Conservation (phyloP, 1,139 yeast species). For the Sugiyamaella pinicola region DNA sequence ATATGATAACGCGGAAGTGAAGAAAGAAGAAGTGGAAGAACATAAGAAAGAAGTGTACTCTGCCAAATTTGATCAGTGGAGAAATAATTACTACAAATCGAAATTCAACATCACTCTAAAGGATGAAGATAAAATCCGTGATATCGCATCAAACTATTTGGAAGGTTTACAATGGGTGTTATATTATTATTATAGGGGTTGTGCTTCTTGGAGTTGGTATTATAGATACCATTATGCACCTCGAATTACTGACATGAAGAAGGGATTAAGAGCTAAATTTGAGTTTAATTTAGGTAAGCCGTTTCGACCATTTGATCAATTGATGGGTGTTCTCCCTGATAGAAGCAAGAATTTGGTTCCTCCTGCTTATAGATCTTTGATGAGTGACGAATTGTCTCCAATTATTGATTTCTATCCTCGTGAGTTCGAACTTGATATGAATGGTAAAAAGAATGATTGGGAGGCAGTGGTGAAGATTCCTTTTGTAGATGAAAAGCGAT, state of each 20-base stretch:
- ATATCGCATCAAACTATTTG: slow-evolving; percentile 77
- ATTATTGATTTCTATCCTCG: slow-evolving; percentile 88
- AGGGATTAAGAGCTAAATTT: slow-evolving; percentile 62
- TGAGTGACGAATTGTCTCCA: slow-evolving; percentile 89
- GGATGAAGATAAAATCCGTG: slow-evolving; percentile 55
- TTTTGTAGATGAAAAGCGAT: slow-evolving; percentile 82
- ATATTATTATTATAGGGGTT: slow-evolving; percentile 84
- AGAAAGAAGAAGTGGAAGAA: slow-evolving; percentile 63
- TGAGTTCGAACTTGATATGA: slow-evolving; percentile 85
- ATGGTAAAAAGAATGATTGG: slow-evolving; percentile 96
- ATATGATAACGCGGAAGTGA: slow-evolving; percentile 71
- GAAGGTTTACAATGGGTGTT: slow-evolving; percentile 97
- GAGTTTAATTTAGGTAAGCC: slow-evolving; percentile 73
- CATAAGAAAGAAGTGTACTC: slow-evolving; percentile 69
- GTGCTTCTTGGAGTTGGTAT: slow-evolving; percentile 95
- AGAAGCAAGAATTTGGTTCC: slow-evolving; percentile 86
- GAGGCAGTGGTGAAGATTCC: slow-evolving; percentile 96
- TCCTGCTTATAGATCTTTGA: slow-evolving; percentile 68
- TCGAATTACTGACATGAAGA: slow-evolving; percentile 78
- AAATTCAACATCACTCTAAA: slow-evolving; percentile 68
- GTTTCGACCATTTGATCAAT: slow-evolving; percentile 90
- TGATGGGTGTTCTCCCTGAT: slow-evolving; percentile 97
- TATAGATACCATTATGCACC: slow-evolving; percentile 89
- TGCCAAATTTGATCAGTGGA: slow-evolving; percentile 78
- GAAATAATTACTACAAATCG: slow-evolving; percentile 73